Evolutionary conservation across 768 basidiomycete species (phyloP).

Genomic region (Neoboletus magnificus): DNA sequence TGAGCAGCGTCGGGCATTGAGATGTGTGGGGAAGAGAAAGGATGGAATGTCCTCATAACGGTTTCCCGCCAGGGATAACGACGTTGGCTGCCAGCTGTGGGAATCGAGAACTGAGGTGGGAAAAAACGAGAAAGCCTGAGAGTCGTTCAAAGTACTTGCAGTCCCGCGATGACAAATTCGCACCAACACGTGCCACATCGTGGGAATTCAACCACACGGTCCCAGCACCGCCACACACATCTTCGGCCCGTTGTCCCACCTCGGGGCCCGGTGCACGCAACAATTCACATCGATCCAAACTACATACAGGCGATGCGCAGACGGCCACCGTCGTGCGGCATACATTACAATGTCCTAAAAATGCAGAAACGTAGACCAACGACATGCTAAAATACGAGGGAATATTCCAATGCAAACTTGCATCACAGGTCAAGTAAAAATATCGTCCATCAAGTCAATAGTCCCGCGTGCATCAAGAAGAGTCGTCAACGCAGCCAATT

Average conservation of each 20-base stretch:
- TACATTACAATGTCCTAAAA: slow-evolving; percentile 22
- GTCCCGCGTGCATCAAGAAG: slow-evolving; percentile 15
- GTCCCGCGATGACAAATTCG: slow-evolving; percentile 19
- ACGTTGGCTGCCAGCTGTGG: slow-evolving; percentile 43
- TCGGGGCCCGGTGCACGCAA: not conserved
- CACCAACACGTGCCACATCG: slow-evolving; percentile 30
- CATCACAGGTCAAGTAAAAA: slow-evolving; percentile 7
- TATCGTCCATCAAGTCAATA: slow-evolving; percentile 19
- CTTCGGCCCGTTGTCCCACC: not conserved
- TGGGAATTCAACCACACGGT: slow-evolving; percentile 27
- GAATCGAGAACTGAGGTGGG: slow-evolving; percentile 44
- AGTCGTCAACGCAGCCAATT: slow-evolving; percentile 2
- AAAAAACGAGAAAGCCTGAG: slow-evolving; percentile 40
- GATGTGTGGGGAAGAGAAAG: slow-evolving; percentile 41
- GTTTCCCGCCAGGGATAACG: slow-evolving; percentile 40
- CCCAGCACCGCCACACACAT: slow-evolving; percentile 1
- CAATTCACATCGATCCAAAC: not conserved
- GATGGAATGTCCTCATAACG: slow-evolving; percentile 44
- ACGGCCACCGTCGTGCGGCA: not conserved
- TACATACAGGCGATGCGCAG: not conserved
- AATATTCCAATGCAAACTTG: slow-evolving; percentile 19
- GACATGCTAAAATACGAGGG: slow-evolving; percentile 14
- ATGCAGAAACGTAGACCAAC: slow-evolving; percentile 3
- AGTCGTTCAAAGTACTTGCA: slow-evolving; percentile 18
- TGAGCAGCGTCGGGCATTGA: slow-evolving; percentile 40